phyloP scores from a whole-genome alignment of 2,329 filamentous ascomycete genomes.

The Ophiosphaerella korrae region DNA sequence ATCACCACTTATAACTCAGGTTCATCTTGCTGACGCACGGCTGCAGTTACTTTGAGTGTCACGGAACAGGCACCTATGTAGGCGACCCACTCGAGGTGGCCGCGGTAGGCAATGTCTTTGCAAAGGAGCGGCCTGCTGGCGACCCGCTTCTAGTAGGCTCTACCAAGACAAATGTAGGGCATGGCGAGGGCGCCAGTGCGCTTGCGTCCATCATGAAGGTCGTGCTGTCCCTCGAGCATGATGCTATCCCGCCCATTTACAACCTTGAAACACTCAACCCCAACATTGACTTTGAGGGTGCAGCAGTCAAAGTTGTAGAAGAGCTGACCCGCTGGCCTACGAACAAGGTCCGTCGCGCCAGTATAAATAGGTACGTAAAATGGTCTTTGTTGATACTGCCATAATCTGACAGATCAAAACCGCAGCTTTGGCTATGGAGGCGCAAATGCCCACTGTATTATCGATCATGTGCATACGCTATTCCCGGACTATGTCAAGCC shows the following conservation, averaged over 20 bases:
- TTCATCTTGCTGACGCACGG: too few relatives aligned
- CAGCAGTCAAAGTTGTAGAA: slow-evolving; percentile 5
- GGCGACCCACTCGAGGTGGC: slow-evolving; percentile 32
- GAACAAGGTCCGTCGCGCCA: background rate
- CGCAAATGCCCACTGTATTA: slow-evolving; percentile 29
- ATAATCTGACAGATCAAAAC: too few relatives aligned
- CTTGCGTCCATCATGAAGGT: slow-evolving; percentile 34
- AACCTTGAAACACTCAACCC: slow-evolving; percentile 20
- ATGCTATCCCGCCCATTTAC: slow-evolving; percentile 25
- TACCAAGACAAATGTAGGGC: slow-evolving; percentile 37
- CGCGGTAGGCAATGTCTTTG: slow-evolving; percentile 18
- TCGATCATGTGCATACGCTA: slow-evolving; percentile 16
- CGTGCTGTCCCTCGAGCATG: slow-evolving; percentile 27
- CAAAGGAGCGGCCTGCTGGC: background rate
- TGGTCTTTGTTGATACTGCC: too few relatives aligned
- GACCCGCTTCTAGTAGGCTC: slow-evolving; percentile 25
- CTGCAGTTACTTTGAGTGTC: slow-evolving; percentile 21
- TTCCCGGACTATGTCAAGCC: too few relatives aligned
- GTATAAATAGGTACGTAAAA: slow-evolving; percentile 7
- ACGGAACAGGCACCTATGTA: slow-evolving; percentile 35
- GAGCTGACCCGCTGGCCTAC: slow-evolving; percentile 12
- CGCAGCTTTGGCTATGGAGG: slow-evolving; percentile 22
- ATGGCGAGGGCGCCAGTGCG: slow-evolving; percentile 30
- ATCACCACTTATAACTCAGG: too few relatives aligned
- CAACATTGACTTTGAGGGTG: slow-evolving; percentile 2